phyloP scores from a whole-genome alignment of 2,329 filamentous ascomycete genomes.

The Apiospora marii region DNA sequence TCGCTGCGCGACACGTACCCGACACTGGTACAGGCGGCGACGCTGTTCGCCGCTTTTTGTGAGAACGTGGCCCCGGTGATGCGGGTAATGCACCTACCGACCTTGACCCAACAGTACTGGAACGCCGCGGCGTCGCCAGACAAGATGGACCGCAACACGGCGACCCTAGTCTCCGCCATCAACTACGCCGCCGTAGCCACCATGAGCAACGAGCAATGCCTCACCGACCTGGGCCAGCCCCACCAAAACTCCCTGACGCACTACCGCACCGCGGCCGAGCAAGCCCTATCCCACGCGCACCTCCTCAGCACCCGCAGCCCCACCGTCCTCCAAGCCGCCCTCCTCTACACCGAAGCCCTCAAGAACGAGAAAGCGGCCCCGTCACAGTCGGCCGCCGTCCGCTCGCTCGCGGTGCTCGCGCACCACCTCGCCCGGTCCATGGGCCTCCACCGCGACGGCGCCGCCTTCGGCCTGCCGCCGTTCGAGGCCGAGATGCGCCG shows the following conservation, averaged over 20 bases:
- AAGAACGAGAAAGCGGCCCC: not conserved
- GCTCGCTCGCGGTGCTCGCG: not conserved
- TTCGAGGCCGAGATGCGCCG: constrained; percentile 20
- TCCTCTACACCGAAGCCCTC: not conserved
- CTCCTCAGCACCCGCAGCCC: not conserved
- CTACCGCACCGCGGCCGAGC: not conserved
- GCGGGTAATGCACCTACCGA: constrained; percentile 42
- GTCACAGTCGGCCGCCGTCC: not conserved
- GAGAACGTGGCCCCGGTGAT: constrained; percentile 40
- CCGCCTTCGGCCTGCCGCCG: not conserved
- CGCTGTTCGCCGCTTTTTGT: constrained; percentile 35
- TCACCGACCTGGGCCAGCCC: not conserved
- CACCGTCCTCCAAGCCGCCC: not conserved
- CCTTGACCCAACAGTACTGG: constrained; percentile 30
- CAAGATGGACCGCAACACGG: constrained; percentile 31
- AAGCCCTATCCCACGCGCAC: not conserved
- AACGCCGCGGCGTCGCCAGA: constrained; percentile 25
- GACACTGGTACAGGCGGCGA: constrained; percentile 32
- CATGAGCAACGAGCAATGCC: not conserved
- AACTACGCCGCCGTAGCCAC: not conserved
- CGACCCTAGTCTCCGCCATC: constrained; percentile 24
- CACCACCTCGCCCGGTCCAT: not conserved
- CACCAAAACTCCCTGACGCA: not conserved
- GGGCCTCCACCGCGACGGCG: constrained; percentile 23
- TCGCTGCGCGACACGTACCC: constrained; percentile 37